Percentiles rank a stretch among this genome's conserved stretches.
Evolutionary conservation across 345 rosid genomes (phyloP).

Genomic region (Turnera subulata): DNA sequence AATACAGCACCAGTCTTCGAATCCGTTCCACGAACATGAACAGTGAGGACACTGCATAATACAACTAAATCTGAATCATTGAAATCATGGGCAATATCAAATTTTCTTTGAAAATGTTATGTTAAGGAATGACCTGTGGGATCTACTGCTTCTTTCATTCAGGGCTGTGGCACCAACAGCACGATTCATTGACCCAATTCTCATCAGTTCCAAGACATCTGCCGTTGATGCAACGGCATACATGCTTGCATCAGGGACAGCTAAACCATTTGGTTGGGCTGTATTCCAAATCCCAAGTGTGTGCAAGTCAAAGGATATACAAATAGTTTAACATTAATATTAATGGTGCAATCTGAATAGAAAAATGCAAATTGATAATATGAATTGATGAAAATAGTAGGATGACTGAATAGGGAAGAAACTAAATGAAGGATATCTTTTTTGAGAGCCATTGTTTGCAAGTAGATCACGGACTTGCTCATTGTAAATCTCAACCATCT

Average conservation of each 20-base stretch:
- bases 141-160: constrained; percentile 97
- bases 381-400: too few species aligned
- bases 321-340: constrained; percentile 4
- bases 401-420: background rate
- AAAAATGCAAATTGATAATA: too few species aligned
- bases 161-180: constrained; percentile 88
- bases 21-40: constrained; percentile 83
- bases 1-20: constrained; percentile 60
- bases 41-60: constrained; percentile 76
- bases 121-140: constrained; percentile 65
- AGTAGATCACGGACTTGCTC: constrained; percentile 99
- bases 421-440: constrained; percentile 73
- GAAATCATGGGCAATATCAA: constrained; percentile 1
- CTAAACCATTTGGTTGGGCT: constrained; percentile 92
- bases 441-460: constrained; percentile 54
- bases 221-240: constrained; percentile 69
- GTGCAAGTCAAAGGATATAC: constrained; percentile 65
- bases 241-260: constrained; percentile 98
- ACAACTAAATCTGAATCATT: background rate
- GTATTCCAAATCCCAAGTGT: constrained; percentile 98
- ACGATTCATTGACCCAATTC: constrained; percentile 70
- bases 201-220: constrained; percentile 89
- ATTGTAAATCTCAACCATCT: constrained; percentile 96
- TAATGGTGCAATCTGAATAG: background rate
- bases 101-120: constrained; percentile 4